These are phyloP conservation scores for Collybia sp. DNA, from an alignment of 768 basidiomycete species.

Conservation along the genomic window DNA sequence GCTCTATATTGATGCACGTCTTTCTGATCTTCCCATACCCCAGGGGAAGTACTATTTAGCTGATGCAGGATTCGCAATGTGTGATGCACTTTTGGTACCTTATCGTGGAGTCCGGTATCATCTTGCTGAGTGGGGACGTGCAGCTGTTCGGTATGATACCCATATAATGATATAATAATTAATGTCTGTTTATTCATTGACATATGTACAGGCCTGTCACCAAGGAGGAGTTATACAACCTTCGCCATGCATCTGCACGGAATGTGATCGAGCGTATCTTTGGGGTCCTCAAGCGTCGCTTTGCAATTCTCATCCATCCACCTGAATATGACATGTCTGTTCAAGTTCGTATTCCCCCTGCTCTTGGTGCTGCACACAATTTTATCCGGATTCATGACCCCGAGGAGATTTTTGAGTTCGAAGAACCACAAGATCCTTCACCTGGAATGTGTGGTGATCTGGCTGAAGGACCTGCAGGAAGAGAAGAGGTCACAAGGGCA, in stretches of 20 bases:
- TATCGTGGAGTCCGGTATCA: conserved; percentile 32
- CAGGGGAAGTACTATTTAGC: conserved; percentile 27
- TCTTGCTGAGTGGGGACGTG: conserved; percentile 28
- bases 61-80: conserved; percentile 28
- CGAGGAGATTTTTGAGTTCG: conserved; percentile 16
- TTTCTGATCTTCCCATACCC: conserved; percentile 19
- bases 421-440: conserved; percentile 2
- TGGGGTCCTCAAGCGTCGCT: conserved; percentile 23
- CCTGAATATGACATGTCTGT: conserved; percentile 16
- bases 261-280: conserved; percentile 35
- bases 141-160: conserved; percentile 9
- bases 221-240: conserved; percentile 29
- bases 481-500: too few species aligned
- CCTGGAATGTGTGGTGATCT: neutral
- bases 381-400: conserved; percentile 24
- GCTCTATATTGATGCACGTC: conserved; percentile 17
- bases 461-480: neutral
- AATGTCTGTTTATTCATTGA: neutral
- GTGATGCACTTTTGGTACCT: conserved; percentile 26
- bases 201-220: conserved; percentile 18
- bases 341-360: conserved; percentile 21
- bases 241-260: conserved; percentile 24
- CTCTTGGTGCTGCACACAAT: conserved; percentile 24
- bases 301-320: conserved; percentile 12
- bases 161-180: conserved; percentile 7